Base-by-base conservation (phyloP, 768 basidiomycete genomes). In the Chiua virens region DNA sequence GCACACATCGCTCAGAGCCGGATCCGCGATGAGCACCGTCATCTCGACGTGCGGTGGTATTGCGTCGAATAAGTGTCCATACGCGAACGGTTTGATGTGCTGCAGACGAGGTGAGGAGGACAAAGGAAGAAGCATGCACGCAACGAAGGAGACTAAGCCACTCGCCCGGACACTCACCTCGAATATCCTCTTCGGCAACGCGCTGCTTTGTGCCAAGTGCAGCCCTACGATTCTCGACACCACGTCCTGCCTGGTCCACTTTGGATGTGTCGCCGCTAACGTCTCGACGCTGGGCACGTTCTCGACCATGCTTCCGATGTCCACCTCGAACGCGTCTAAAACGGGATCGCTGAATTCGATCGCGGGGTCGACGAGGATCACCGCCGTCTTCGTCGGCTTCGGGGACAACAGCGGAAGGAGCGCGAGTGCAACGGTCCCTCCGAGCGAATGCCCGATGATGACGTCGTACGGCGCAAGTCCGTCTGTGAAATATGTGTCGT, bases 381-480 rank as follows among this genome's bases (percentile, higher is more conserved):
- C 47, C 8, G 43, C 30, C 7, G 48, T 50, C 32, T 45, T 46
- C 10, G 23, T 7, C 36, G 47, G 20, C 34, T 34, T 34, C 7
- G 39, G 7, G 4, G 53, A 40, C 28, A 59, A 41, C 10, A 59
- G 34, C 6, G 50, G 42, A 17, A 62, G 39, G 13, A 59, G 57
- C 5, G 49, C 45, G 10, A 62, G 38, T 1, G 34, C 15, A 20
- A 59, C 44, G 4, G 41, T 46, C 11, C 42, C 61, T 6, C 60
- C 56, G 1, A 62, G 23, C 3, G 53, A 62, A 42, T 55, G 57
- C 8, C 53, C 60, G 20, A 61, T 38, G 49, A 62, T 58, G 36
- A 55, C 47, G 40, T 59, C 53, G 27, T 54, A 62, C 8, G 39
- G 34, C 3, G 34, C 28, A 28, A 36, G 23, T 13, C 51, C 50